Evolutionary conservation across 2,329 filamentous ascomycete genomes (phyloP).

Genomic region (Coniochaeta sp.): DNA sequence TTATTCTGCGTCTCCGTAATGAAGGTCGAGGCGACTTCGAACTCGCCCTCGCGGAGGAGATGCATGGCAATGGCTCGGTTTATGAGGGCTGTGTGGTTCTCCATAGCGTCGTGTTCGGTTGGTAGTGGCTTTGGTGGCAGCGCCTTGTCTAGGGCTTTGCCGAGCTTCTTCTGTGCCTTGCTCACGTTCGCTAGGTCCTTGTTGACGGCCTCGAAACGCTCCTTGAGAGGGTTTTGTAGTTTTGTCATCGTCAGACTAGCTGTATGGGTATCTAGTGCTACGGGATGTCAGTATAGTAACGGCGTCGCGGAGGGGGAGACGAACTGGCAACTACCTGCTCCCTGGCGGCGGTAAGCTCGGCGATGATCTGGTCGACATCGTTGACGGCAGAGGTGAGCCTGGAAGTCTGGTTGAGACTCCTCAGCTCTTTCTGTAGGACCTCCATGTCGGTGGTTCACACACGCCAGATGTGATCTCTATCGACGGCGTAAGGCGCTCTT

Average conservation of each 20-base stretch:
- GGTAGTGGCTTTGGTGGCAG: conserved; percentile 55
- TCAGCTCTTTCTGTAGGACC: conserved; percentile 64
- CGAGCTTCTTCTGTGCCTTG: conserved; percentile 73
- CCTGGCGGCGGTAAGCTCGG: conserved; percentile 65
- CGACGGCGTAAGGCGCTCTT: not conserved
- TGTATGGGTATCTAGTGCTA: conserved; percentile 55
- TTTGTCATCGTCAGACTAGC: conserved; percentile 71
- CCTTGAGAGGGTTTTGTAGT: conserved; percentile 78
- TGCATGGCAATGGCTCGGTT: conserved; percentile 97
- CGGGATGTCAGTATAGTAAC: not conserved
- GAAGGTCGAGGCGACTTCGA: conserved; percentile 79
- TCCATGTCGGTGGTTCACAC: conserved; percentile 31
- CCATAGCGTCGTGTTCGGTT: conserved; percentile 74
- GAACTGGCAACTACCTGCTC: conserved; percentile 65
- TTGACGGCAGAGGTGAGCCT: conserved; percentile 64
- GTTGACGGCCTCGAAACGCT: conserved; percentile 72
- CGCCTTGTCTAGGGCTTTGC: conserved; percentile 74
- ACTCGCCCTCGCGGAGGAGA: conserved; percentile 87
- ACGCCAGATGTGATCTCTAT: conserved; percentile 19
- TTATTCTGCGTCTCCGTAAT: conserved; percentile 57
- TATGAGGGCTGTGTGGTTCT: conserved; percentile 67
- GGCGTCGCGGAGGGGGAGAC: conserved; percentile 5
- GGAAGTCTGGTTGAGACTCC: conserved; percentile 61
- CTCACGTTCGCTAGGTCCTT: conserved; percentile 78
- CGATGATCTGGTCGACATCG: conserved; percentile 78